A percentile compares a stretch with the other conserved stretches of the same genome.
These are phyloP conservation scores for Neonectria hederae DNA, from an alignment of 2,329 filamentous ascomycete genomes.

Conservation along the genomic window DNA sequence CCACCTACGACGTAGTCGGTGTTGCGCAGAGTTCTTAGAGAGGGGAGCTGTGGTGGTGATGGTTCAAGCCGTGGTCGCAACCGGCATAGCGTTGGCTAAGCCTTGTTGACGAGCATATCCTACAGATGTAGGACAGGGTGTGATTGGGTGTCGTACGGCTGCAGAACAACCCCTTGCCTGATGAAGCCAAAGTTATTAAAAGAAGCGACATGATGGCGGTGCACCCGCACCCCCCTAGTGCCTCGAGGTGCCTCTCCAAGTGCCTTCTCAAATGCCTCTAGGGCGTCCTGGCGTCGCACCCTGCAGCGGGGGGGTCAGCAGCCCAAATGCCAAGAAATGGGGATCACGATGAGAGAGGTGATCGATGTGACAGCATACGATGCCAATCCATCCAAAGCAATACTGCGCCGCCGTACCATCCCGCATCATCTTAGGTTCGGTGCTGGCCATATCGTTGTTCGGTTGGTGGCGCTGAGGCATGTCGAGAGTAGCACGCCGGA, in stretches of 20 bases:
- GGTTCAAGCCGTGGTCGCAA: constrained; percentile 34
- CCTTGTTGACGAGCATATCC: constrained; percentile 29
- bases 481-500: constrained; percentile 6
- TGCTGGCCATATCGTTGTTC: constrained; percentile 1
- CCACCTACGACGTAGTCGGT: constrained; percentile 25
- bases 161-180: constrained; percentile 20
- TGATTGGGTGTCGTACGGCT: constrained; percentile 35
- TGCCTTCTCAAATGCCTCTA: not conserved
- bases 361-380: constrained; percentile 10
- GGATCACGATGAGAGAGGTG: constrained; percentile 20
- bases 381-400: constrained; percentile 19
- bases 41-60: constrained; percentile 29
- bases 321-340: constrained; percentile 25
- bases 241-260: not conserved
- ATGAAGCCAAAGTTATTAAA: constrained; percentile 38
- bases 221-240: constrained; percentile 27
- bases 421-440: constrained; percentile 8
- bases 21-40: constrained; percentile 40
- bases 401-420: constrained; percentile 12
- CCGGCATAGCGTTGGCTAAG: constrained; percentile 34
- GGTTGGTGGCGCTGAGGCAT: constrained; percentile 4
- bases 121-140: constrained; percentile 8
- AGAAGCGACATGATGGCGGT: constrained; percentile 43
- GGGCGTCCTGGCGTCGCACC: constrained; percentile 5
- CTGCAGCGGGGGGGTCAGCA: constrained; percentile 13